Percentiles rank a stretch among this genome's conserved stretches.
phyloP scores from a whole-genome alignment of 2,329 filamentous ascomycete genomes.

The Rhytidhysteron rufulum region DNA sequence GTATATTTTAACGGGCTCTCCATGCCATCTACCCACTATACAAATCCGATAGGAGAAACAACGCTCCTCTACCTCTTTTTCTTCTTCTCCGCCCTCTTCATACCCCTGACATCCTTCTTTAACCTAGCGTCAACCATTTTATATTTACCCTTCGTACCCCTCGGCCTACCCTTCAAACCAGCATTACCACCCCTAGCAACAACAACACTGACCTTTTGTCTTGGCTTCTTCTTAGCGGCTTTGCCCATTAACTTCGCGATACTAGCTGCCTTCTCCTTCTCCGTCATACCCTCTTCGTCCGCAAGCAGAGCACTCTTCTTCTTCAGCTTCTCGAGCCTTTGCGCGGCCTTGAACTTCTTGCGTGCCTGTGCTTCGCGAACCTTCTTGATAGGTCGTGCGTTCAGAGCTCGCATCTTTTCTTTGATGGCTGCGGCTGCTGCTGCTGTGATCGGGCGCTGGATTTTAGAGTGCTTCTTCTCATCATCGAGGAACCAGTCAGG shows the following conservation, averaged over 20 bases:
- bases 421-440: constrained; percentile 88
- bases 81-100: constrained; percentile 78
- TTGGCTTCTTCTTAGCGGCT: constrained; percentile 81
- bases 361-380: constrained; percentile 92
- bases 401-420: constrained; percentile 87
- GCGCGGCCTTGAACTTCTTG: constrained; percentile 94
- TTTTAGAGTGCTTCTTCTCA: constrained; percentile 76
- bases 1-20: too few relatives aligned
- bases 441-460: constrained; percentile 84
- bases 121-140: constrained; percentile 93
- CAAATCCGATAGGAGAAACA: too few relatives aligned
- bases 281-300: constrained; percentile 86
- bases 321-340: constrained; percentile 86
- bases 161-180: constrained; percentile 80
- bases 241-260: constrained; percentile 79
- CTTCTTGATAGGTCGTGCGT: constrained; percentile 98
- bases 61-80: constrained; percentile 51
- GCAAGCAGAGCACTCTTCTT: constrained; percentile 92
- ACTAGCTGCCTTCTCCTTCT: constrained; percentile 88
- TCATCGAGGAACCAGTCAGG: constrained; percentile 99
- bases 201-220: constrained; percentile 78
- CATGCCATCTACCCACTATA: too few relatives aligned
- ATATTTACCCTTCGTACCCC: constrained; percentile 91
- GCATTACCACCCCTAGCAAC: constrained; percentile 82
- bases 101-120: constrained; percentile 91